phyloP scores from a whole-genome alignment of 2,329 filamentous ascomycete genomes.

The Stagonosporopsis tanaceti region DNA sequence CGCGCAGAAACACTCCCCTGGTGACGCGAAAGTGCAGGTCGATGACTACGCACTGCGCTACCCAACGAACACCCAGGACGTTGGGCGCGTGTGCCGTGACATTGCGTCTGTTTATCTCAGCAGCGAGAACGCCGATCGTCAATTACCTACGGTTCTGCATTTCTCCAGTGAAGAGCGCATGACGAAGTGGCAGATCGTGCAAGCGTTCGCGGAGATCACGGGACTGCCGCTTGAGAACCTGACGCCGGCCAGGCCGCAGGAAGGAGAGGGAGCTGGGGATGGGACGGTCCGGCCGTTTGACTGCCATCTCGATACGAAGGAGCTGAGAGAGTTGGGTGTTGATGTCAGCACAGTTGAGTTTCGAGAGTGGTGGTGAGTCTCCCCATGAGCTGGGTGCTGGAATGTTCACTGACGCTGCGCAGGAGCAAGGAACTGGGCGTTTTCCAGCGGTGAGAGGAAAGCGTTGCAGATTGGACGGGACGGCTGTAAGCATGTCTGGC shows the following conservation, averaged over 20 bases:
- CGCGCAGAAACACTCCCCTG: slow-evolving; percentile 64
- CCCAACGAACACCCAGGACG: slow-evolving; percentile 88
- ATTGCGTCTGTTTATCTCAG: slow-evolving; percentile 71
- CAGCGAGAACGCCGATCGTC: slow-evolving; percentile 43
- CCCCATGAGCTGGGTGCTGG: neutral
- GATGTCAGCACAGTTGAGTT: slow-evolving; percentile 79
- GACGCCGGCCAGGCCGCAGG: slow-evolving; percentile 63
- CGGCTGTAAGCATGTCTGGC: too few species aligned
- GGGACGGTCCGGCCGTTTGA: slow-evolving; percentile 84
- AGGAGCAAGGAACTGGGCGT: slow-evolving; percentile 47
- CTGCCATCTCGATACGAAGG: slow-evolving; percentile 82
- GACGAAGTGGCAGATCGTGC: slow-evolving; percentile 90
- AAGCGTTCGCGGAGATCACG: slow-evolving; percentile 80
- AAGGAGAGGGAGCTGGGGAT: slow-evolving; percentile 67
- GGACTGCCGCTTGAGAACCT: slow-evolving; percentile 74
- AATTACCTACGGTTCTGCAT: slow-evolving; percentile 76
- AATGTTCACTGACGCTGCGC: slow-evolving; percentile 17
- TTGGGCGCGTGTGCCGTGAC: slow-evolving; percentile 79
- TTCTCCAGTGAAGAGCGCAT: slow-evolving; percentile 81
- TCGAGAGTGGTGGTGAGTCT: slow-evolving; percentile 74
- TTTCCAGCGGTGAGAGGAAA: slow-evolving; percentile 23
- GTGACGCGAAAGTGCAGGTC: slow-evolving; percentile 67
- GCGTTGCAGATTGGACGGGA: too few species aligned
- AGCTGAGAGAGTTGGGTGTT: slow-evolving; percentile 75
- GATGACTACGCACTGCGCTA: slow-evolving; percentile 87